A percentile compares a stretch with the other conserved stretches of the same genome.
phyloP scores from a whole-genome alignment of 2,329 filamentous ascomycete genomes.

The Cordyceps javanica region DNA sequence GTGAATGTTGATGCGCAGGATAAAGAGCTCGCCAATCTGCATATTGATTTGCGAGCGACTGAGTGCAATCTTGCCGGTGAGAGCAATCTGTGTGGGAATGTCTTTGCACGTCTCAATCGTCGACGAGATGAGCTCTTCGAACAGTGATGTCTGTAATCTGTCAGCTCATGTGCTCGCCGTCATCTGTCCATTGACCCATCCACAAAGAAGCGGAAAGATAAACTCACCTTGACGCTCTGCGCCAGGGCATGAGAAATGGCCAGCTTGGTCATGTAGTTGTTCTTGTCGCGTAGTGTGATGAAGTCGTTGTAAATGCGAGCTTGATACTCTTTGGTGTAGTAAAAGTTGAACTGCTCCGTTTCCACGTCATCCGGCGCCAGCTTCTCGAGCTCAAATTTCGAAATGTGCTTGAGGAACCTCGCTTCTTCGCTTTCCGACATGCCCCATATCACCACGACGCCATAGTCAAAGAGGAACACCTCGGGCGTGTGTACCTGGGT shows the following conservation, averaged over 20 bases:
- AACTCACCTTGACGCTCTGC: slow-evolving; percentile 79
- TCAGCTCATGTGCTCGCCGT: background rate
- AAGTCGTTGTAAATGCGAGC: slow-evolving; percentile 99
- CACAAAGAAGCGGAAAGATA: background rate
- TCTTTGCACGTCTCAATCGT: slow-evolving; percentile 92
- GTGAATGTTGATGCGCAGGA: slow-evolving; percentile 95
- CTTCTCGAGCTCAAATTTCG: slow-evolving; percentile 91
- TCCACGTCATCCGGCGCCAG: slow-evolving; percentile 83
- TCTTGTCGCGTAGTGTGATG: slow-evolving; percentile 87
- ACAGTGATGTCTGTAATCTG: slow-evolving; percentile 68
- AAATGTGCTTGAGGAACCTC: slow-evolving; percentile 85
- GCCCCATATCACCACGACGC: slow-evolving; percentile 96
- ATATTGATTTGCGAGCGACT: slow-evolving; percentile 93
- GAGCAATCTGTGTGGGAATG: slow-evolving; percentile 84
- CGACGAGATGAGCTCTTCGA: slow-evolving; percentile 89
- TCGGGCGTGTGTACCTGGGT: slow-evolving; percentile 87
- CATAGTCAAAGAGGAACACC: slow-evolving; percentile 94
- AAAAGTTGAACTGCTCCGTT: slow-evolving; percentile 98
- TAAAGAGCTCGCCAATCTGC: slow-evolving; percentile 98
- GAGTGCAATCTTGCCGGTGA: slow-evolving; percentile 86
- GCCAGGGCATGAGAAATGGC: slow-evolving; percentile 93
- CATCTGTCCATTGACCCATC: background rate
- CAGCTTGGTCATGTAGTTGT: slow-evolving; percentile 96
- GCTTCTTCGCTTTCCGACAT: slow-evolving; percentile 90
- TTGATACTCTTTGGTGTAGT: slow-evolving; percentile 97